Conservation (phyloP, 2,329 filamentous ascomycete species). For the Aspergillus latus region DNA sequence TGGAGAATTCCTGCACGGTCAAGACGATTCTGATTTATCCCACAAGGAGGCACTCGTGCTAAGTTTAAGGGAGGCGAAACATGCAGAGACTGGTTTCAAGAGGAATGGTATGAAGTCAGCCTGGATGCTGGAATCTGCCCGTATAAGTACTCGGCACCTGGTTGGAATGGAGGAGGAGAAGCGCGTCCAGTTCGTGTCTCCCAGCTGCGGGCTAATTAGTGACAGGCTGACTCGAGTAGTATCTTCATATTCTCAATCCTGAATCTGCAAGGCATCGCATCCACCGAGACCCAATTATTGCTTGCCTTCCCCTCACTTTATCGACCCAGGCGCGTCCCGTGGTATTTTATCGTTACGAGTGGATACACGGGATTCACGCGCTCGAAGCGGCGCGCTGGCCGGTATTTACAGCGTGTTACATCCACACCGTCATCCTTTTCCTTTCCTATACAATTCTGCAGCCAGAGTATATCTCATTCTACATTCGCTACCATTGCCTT, state of each 20-base stretch:
- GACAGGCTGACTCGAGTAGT: conserved; percentile 3
- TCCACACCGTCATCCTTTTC: neutral
- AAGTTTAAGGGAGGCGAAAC: conserved; percentile 12
- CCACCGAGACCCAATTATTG: conserved; percentile 12
- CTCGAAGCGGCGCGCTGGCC: neutral
- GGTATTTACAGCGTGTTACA: conserved; percentile 8
- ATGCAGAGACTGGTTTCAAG: conserved; percentile 12
- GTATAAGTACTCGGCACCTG: conserved; percentile 10
- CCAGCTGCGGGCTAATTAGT: neutral
- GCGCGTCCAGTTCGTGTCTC: conserved; percentile 20
- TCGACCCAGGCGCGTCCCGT: neutral
- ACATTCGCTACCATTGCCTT: no score
- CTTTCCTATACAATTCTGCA: no score
- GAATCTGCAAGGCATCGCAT: conserved; percentile 13
- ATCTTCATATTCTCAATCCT: neutral
- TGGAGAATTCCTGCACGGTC: conserved; percentile 15
- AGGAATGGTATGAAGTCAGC: neutral
- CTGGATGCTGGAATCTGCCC: conserved; percentile 1
- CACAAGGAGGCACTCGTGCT: neutral
- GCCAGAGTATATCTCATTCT: no score
- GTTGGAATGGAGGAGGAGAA: conserved; percentile 3
- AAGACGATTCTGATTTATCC: neutral
- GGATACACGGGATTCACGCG: neutral
- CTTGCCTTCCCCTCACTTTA: conserved; percentile 14
- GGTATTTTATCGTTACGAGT: neutral